Evolutionary conservation across 108 stramenopile species (phyloP).

Genomic region (Nitzschia sp.): DNA sequence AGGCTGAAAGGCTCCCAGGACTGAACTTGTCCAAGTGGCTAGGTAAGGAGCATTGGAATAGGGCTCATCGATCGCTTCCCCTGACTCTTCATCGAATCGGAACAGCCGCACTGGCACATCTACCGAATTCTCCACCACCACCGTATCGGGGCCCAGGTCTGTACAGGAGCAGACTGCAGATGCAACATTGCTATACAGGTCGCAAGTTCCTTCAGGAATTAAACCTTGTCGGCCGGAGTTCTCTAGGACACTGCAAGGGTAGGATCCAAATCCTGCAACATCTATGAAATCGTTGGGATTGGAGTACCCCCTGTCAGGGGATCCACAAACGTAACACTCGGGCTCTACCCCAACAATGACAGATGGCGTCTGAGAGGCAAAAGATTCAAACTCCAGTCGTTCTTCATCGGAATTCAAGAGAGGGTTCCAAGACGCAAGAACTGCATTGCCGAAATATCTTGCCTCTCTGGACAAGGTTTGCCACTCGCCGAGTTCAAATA

Average conservation of each 20-base stretch:
- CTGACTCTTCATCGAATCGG: neutral
- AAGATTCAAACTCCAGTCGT: neutral
- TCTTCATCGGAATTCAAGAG: neutral
- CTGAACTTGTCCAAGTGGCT: constrained; percentile 1
- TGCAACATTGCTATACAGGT: neutral
- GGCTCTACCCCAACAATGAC: neutral
- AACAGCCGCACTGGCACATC: neutral
- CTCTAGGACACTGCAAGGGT: neutral
- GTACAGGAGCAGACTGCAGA: neutral
- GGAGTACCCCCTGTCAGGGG: neutral
- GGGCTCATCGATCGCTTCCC: constrained; percentile 1
- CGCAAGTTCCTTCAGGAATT: neutral
- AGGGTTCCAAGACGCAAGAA: neutral
- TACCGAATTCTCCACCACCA: neutral
- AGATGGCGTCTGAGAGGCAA: neutral
- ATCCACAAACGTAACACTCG: neutral
- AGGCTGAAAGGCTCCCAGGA: neutral
- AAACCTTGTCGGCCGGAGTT: neutral
- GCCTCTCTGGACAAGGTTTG: neutral
- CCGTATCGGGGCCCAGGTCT: neutral
- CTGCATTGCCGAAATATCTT: neutral
- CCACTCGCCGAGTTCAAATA: neutral
- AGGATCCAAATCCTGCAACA: neutral
- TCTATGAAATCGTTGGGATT: neutral
- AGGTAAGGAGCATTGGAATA: constrained; percentile 5